Conservation (phyloP, 169 alveolate genomes). For the Eimeria zaria region DNA sequence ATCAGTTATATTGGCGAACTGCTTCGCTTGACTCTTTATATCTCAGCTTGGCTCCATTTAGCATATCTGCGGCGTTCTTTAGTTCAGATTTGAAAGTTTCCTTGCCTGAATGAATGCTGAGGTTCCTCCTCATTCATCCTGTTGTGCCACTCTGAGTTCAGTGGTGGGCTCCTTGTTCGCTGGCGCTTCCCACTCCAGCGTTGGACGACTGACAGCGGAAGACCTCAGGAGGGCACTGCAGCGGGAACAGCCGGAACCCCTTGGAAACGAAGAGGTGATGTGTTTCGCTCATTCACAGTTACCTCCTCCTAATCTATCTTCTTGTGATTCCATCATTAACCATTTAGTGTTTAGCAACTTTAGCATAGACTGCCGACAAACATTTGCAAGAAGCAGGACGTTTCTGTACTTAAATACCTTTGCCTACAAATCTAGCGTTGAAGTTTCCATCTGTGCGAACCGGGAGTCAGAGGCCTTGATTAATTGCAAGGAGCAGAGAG, state of each 20-base stretch:
- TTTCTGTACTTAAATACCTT: neutral
- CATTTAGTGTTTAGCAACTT: neutral
- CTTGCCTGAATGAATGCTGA: neutral
- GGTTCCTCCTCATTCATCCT: neutral
- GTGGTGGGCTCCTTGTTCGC: conserved; percentile 53
- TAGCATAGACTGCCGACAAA: neutral
- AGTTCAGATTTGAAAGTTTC: neutral
- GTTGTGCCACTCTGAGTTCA: neutral
- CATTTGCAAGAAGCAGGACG: neutral
- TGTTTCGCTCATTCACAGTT: neutral
- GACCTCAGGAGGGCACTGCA: conserved; percentile 58
- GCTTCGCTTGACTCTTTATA: neutral
- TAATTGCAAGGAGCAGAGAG: neutral
- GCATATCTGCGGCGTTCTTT: neutral
- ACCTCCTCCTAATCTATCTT: neutral
- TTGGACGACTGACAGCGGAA: conserved; percentile 51
- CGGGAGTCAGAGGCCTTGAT: neutral
- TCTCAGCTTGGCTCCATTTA: neutral
- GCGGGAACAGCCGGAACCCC: conserved; percentile 72
- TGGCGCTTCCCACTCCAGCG: conserved; percentile 42
- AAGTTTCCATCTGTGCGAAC: neutral
- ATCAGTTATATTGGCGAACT: neutral
- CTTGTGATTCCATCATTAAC: neutral
- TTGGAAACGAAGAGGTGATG: conserved; percentile 55
- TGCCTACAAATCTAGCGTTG: neutral